Evolutionary conservation across 148 eudicot genomes (phyloP).

Genomic region (Dysphania ambrosioides): DNA sequence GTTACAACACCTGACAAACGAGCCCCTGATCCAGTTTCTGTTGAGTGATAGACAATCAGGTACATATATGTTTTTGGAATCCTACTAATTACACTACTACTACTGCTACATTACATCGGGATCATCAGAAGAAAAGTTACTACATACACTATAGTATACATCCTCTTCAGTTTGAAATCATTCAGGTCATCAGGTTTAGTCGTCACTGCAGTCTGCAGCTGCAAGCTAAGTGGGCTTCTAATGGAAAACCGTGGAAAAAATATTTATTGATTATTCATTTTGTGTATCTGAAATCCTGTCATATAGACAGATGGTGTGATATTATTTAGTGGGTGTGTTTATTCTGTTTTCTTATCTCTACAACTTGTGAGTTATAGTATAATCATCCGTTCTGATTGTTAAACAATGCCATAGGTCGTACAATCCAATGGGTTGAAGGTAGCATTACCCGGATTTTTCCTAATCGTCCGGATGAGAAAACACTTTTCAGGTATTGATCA

Average conservation of each 20-base stretch:
- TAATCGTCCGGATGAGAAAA: slow-evolving; percentile 10
- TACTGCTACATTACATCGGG: too few species aligned
- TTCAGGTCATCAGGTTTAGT: neutral
- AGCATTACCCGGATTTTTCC: slow-evolving; percentile 7
- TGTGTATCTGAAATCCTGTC: slow-evolving; percentile 17
- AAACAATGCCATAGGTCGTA: neutral
- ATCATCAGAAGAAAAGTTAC: too few species aligned
- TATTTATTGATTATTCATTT: neutral
- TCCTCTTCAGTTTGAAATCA: too few species aligned
- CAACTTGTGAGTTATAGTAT: slow-evolving; percentile 4
- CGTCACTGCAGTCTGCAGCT: neutral
- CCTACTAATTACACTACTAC: neutral
- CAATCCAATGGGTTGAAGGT: neutral
- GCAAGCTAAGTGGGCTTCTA: neutral
- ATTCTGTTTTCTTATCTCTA: neutral
- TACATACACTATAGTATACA: too few species aligned
- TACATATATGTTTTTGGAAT: neutral
- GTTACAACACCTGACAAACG: neutral
- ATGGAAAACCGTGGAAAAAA: neutral
- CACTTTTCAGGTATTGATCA: neutral
- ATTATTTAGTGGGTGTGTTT: neutral
- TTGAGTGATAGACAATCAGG: neutral
- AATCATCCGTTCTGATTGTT: neutral
- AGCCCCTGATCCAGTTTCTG: neutral
- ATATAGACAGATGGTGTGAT: slow-evolving; percentile 13